Evolutionary conservation across 805 yeast species (phyloP), one percentile per base, ranked within the genome.

Genomic region (Kazachstania kunashirensis): DNA sequence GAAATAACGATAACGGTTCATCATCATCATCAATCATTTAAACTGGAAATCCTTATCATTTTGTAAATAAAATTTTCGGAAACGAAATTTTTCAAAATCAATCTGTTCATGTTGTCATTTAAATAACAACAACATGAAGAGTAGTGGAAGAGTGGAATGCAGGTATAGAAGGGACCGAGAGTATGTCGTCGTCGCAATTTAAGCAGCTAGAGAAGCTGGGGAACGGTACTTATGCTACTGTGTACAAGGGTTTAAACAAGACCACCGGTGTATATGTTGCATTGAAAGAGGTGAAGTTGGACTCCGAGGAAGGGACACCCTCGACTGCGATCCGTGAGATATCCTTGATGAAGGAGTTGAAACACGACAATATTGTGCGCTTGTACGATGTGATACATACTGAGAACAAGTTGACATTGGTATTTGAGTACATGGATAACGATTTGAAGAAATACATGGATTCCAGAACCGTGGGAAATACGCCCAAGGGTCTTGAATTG

Each of bases 391-490:
- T 92, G 46, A 94, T 92, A 43, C 98, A 92, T 59, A 82, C 95
- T 2, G 96, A 89, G 59, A 94, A 88, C 61, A 92, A 88, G 59
- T 71, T 92, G 36, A 89, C 94, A 53, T 70, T 92, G 33, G 98
- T 92, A 39, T 85, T 84, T 62, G 98, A 92, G 65, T 85, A 76
- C 52, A 73, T 92, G 58, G 98, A 92, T 59, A 73, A 89, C 62
- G 98, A 92, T 63, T 73, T 92, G 59, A 92, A 92, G 58, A 84
- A 84, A 62, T 92, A 89, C 64, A 92, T 92, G 98, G 98, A 92
- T 60, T 71, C 86, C 17, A 45, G 59, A 32, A 47, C 46, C 10
- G 50, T 46, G 4, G 60, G 59, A 1, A 55, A 52, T 34, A 42
- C 44, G 15, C 56, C 61, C 5, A 47, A 49, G 35, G 64, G 64